These are phyloP conservation scores for Dissophora ornata DNA, from an alignment of 192 early-diverging fungal species.

Conservation along the genomic window DNA sequence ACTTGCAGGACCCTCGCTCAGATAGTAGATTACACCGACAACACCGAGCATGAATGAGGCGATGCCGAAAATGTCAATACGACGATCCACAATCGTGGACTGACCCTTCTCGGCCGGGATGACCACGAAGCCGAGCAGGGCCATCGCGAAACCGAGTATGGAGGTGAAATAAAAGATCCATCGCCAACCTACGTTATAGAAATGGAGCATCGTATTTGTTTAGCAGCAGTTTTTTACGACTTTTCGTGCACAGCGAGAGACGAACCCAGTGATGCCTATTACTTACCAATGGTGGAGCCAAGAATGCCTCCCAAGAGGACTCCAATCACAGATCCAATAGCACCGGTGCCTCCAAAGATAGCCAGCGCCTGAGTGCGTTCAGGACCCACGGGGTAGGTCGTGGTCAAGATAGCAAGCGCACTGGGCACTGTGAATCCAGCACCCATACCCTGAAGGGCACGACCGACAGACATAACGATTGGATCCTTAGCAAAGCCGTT, in stretches of 20 bases:
- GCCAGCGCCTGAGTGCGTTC: conserved; percentile 34
- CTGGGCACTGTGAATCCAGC: conserved; percentile 54
- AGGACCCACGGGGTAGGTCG: conserved; percentile 35
- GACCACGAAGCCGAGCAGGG: conserved; percentile 27
- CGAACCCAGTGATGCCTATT: too few species aligned
- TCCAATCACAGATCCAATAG: conserved; percentile 41
- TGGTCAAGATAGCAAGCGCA: conserved; percentile 48
- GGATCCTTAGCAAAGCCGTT: conserved; percentile 37
- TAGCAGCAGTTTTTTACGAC: too few species aligned
- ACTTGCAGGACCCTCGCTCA: conserved; percentile 34
- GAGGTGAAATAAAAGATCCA: conserved; percentile 55
- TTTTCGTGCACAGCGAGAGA: too few species aligned
- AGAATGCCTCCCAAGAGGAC: conserved; percentile 47
- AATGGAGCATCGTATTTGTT: too few species aligned
- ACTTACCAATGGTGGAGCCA: conserved; percentile 32
- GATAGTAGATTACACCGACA: conserved; percentile 37
- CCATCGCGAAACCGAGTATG: conserved; percentile 30
- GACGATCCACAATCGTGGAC: conserved; percentile 20
- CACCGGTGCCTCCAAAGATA: conserved; percentile 42
- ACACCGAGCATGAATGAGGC: conserved; percentile 30
- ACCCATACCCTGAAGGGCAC: conserved; percentile 49
- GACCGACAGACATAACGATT: conserved; percentile 38
- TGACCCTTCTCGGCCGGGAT: conserved; percentile 25
- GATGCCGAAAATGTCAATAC: conserved; percentile 46
- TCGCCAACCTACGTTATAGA: conserved; percentile 50